Percentiles rank a stretch among this genome's conserved stretches.
Conservation (phyloP, 2,329 filamentous ascomycete genomes). For the Clathrospora elynae region DNA sequence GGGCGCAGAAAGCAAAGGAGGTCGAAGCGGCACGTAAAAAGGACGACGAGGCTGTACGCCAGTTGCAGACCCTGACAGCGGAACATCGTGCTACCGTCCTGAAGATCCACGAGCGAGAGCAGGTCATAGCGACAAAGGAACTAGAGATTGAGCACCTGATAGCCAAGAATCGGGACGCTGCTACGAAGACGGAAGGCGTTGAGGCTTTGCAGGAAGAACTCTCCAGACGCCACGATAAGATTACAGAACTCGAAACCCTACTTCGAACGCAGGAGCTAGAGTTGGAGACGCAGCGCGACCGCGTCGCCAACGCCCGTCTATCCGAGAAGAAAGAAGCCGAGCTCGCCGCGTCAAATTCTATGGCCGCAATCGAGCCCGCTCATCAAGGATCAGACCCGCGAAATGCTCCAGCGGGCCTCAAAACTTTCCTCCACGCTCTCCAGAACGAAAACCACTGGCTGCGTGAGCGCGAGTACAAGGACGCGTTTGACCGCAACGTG, state of each 20-base stretch:
- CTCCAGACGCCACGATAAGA: slow-evolving; percentile 25
- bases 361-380: slow-evolving; percentile 15
- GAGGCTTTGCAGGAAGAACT: slow-evolving; percentile 31
- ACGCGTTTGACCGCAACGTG: slow-evolving; percentile 23
- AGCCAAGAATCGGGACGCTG: slow-evolving; percentile 53
- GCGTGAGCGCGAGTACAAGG: slow-evolving; percentile 29
- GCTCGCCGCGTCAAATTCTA: slow-evolving; percentile 3
- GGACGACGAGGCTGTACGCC: slow-evolving; percentile 81
- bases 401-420: slow-evolving; percentile 19
- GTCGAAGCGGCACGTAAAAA: slow-evolving; percentile 81
- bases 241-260: slow-evolving; percentile 24
- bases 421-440: slow-evolving; percentile 31
- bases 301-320: slow-evolving; percentile 14
- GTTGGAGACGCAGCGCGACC: slow-evolving; percentile 25
- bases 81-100: slow-evolving; percentile 76
- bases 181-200: slow-evolving; percentile 30
- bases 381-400: slow-evolving; percentile 16
- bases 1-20: slow-evolving; percentile 80
- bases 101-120: slow-evolving; percentile 74
- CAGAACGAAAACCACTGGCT: slow-evolving; percentile 40
- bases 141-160: slow-evolving; percentile 92
- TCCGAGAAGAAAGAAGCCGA: slow-evolving; percentile 6
- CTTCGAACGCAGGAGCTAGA: slow-evolving; percentile 25
- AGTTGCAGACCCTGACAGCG: slow-evolving; percentile 78
- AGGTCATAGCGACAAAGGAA: slow-evolving; percentile 64